phyloP scores from a whole-genome alignment of 805 yeast species.

The Monosporozyma yasuniensis region DNA sequence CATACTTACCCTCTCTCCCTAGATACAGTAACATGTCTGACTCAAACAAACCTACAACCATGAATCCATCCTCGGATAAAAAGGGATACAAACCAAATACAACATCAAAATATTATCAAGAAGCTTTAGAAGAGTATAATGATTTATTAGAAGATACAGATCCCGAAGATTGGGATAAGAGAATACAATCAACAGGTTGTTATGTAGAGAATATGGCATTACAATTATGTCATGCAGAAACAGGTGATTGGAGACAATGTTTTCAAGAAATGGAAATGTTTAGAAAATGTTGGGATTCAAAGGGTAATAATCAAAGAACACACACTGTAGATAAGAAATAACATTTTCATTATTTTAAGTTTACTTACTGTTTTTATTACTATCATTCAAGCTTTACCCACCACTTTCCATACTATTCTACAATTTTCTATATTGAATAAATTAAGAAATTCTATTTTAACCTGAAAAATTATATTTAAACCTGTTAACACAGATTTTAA shows the following conservation, averaged over 20 bases:
- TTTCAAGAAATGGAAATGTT: slow-evolving; percentile 55
- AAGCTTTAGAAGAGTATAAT: slow-evolving; percentile 25
- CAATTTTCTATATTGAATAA: neutral
- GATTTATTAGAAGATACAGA: slow-evolving; percentile 43
- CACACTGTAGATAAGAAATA: slow-evolving; percentile 21
- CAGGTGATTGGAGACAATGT: slow-evolving; percentile 74
- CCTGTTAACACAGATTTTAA: too few relatives aligned
- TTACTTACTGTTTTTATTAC: too few relatives aligned
- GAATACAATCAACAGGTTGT: slow-evolving; percentile 72
- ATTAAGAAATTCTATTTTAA: too few relatives aligned
- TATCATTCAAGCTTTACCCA: neutral
- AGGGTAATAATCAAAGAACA: slow-evolving; percentile 45
- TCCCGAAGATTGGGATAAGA: slow-evolving; percentile 62
- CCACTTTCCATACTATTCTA: neutral
- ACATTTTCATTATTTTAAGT: too few relatives aligned
- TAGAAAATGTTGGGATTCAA: slow-evolving; percentile 51
- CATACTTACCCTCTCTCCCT: neutral
- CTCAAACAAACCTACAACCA: neutral
- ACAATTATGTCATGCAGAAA: slow-evolving; percentile 73
- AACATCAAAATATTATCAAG: slow-evolving; percentile 18
- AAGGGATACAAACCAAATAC: neutral
- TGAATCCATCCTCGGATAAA: neutral
- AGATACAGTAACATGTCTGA: neutral
- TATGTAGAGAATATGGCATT: slow-evolving; percentile 58
- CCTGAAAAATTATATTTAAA: too few relatives aligned